phyloP scores from a whole-genome alignment of 2,329 filamentous ascomycete species.

The Fusarium liriodendri region DNA sequence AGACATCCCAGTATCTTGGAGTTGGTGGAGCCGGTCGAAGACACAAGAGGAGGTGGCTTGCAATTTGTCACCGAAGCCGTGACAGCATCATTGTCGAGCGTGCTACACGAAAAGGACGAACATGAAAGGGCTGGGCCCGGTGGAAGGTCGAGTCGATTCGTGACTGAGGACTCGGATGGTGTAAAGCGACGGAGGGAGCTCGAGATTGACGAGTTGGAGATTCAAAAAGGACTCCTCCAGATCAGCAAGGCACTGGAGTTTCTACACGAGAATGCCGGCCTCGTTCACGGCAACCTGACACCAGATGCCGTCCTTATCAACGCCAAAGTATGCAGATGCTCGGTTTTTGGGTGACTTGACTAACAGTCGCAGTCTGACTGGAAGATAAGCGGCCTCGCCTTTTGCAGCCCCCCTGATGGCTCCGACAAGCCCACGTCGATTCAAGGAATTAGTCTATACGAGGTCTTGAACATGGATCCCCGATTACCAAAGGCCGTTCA shows the following conservation, averaged over 20 bases:
- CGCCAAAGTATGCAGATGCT: slow-evolving; percentile 73
- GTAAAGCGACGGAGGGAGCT: slow-evolving; percentile 80
- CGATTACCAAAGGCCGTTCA: slow-evolving; percentile 86
- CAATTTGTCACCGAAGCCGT: slow-evolving; percentile 97
- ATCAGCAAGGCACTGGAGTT: slow-evolving; percentile 95
- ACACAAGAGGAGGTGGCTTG: slow-evolving; percentile 88
- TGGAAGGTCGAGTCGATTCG: slow-evolving; percentile 80
- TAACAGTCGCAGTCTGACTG: slow-evolving; percentile 80
- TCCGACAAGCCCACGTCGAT: slow-evolving; percentile 81
- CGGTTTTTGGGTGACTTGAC: slow-evolving; percentile 8
- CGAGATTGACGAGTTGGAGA: slow-evolving; percentile 96
- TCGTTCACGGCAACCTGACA: slow-evolving; percentile 94
- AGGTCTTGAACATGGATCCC: slow-evolving; percentile 86
- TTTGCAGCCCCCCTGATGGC: slow-evolving; percentile 83
- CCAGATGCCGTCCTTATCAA: slow-evolving; percentile 96
- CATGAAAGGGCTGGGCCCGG: slow-evolving; percentile 78
- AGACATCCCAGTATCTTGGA: slow-evolving; percentile 94
- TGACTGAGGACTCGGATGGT: slow-evolving; percentile 83
- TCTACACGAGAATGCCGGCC: slow-evolving; percentile 90
- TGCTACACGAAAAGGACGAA: slow-evolving; percentile 90
- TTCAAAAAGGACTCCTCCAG: slow-evolving; percentile 95
- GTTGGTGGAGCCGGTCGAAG: slow-evolving; percentile 93
- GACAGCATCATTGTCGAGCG: slow-evolving; percentile 84
- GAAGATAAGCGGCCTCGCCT: slow-evolving; percentile 96
- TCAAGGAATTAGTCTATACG: slow-evolving; percentile 82